Evolutionary conservation across 345 rosid species (phyloP).

Genomic region (Diplotaxis tenuifolia): DNA sequence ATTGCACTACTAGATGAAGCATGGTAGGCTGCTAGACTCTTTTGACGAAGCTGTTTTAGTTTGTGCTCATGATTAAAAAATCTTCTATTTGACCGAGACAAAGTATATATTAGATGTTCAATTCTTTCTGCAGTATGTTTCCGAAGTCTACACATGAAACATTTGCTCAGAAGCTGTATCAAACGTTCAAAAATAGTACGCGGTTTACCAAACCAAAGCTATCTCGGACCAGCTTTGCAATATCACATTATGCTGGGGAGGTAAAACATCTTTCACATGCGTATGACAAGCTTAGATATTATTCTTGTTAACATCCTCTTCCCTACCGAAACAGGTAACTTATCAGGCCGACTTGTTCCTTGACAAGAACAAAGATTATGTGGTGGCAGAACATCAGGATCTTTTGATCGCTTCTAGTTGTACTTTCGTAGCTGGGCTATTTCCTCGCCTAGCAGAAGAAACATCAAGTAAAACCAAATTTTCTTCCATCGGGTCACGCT

Average conservation of each 20-base stretch:
- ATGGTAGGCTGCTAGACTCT: conserved; percentile 56
- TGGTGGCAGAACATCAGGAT: conserved; percentile 99
- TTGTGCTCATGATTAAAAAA: conserved; percentile 8
- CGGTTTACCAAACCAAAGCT: conserved; percentile 98
- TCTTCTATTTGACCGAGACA: conserved; percentile 14
- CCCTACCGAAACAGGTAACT: conserved; percentile 53
- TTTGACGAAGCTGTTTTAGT: conserved; percentile 11
- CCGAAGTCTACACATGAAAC: conserved; percentile 99
- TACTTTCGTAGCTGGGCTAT: conserved; percentile 70
- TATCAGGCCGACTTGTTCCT: conserved; percentile 94
- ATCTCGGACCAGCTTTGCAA: conserved; percentile 91
- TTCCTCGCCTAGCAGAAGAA: conserved; percentile 89
- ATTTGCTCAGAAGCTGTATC: conserved; percentile 96
- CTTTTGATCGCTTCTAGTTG: conserved; percentile 77
- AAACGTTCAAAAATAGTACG: conserved; percentile 90
- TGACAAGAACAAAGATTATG: conserved; percentile 98
- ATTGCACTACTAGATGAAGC: conserved; percentile 98
- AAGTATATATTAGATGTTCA: conserved; percentile 18
- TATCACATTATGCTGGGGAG: conserved; percentile 99
- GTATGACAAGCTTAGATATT: conserved; percentile 18
- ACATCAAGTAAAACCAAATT: conserved; percentile 93
- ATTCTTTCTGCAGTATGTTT: conserved; percentile 77
- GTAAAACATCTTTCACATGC: conserved; percentile 42
- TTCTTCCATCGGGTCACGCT: conserved; percentile 97
- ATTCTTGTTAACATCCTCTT: conserved; percentile 18